Conservation (phyloP, 139 green algal species). For the Picochlorum sp. region DNA sequence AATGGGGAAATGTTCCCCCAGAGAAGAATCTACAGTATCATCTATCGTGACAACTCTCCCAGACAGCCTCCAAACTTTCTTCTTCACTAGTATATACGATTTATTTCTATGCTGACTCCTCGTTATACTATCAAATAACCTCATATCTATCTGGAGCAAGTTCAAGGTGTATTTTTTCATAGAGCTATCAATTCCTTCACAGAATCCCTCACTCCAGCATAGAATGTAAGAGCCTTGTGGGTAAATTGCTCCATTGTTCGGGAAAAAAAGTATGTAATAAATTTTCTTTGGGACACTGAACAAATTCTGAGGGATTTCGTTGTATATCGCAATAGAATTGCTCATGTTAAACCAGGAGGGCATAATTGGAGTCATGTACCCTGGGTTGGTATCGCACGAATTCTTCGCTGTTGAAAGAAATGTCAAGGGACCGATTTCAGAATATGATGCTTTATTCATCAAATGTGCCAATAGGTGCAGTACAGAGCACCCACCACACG, state of each 20-base stretch:
- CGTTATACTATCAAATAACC: background rate
- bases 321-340: conserved; percentile 2
- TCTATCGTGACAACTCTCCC: background rate
- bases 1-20: background rate
- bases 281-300: background rate
- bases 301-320: background rate
- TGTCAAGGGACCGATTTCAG: background rate
- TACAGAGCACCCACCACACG: conserved; percentile 1
- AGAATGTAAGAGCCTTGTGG: background rate
- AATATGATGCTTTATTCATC: background rate
- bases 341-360: background rate
- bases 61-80: background rate
- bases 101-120: background rate
- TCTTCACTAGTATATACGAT: conserved; percentile 1
- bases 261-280: background rate
- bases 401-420: background rate
- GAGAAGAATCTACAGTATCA: background rate
- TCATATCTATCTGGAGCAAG: background rate
- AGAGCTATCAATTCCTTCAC: conserved; percentile 2
- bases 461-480: background rate
- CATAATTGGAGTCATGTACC: background rate
- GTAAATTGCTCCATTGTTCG: background rate
- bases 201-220: background rate
- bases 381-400: background rate
- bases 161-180: background rate